Evolutionary conservation across 805 yeast genomes (phyloP).

Genomic region (Jamesozyma rosinii): DNA sequence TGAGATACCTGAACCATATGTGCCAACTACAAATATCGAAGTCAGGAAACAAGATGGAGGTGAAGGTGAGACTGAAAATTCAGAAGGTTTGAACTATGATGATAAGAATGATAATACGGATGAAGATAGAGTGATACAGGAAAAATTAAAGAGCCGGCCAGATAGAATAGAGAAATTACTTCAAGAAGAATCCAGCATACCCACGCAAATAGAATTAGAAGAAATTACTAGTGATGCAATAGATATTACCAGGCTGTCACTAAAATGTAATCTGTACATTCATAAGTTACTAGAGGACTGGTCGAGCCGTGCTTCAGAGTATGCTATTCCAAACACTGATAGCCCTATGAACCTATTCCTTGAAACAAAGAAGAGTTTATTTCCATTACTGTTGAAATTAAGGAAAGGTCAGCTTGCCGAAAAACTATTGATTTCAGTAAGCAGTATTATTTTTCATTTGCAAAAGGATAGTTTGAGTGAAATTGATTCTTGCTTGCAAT

Average conservation of each 20-base stretch:
- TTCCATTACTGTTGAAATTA: conserved; percentile 47
- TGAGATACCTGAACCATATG: background rate
- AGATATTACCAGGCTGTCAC: conserved; percentile 33
- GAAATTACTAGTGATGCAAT: conserved; percentile 23
- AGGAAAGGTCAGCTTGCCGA: conserved; percentile 34
- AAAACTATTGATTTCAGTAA: conserved; percentile 43
- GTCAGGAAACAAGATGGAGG: background rate
- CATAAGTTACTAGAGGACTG: conserved; percentile 32
- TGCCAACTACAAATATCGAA: background rate
- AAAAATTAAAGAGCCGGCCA: background rate
- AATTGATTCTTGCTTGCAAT: conserved; percentile 36
- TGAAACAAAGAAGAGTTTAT: conserved; percentile 42
- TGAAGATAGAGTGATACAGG: background rate
- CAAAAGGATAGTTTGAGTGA: conserved; percentile 35
- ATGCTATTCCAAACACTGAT: conserved; percentile 8
- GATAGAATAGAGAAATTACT: background rate
- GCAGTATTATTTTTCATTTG: conserved; percentile 51
- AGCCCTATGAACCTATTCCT: conserved; percentile 21
- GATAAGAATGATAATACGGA: background rate
- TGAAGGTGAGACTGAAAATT: background rate
- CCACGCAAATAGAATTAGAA: conserved; percentile 24
- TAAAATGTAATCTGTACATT: conserved; percentile 36
- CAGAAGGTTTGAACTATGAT: background rate
- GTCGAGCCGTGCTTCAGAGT: conserved; percentile 21
- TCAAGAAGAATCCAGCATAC: conserved; percentile 9